A percentile compares a stretch with the other conserved stretches of the same genome.
Evolutionary conservation across 139 green algal species (phyloP).

Genomic region (Tetradesmus obliquus): DNA sequence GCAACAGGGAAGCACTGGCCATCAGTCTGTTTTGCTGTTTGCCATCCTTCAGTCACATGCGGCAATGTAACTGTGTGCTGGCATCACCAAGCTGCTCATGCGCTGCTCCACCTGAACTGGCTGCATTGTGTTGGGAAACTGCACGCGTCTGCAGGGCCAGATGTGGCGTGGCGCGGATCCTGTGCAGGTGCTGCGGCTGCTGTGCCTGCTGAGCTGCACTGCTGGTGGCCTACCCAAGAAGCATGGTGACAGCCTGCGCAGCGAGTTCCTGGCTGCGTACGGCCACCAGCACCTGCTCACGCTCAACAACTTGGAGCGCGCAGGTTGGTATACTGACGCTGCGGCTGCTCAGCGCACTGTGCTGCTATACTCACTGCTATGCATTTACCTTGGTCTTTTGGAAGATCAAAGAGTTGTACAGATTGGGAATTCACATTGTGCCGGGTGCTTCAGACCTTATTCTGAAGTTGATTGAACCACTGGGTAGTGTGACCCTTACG

Average conservation of each 20-base stretch:
- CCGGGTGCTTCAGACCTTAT: too few species aligned
- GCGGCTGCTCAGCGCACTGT: not conserved
- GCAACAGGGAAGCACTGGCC: not conserved
- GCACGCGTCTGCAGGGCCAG: slow-evolving; percentile 67
- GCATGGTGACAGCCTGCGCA: slow-evolving; percentile 78
- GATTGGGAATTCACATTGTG: too few species aligned
- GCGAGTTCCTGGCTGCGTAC: slow-evolving; percentile 87
- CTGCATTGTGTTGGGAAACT: too few species aligned
- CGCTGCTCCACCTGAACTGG: too few species aligned
- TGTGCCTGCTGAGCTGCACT: slow-evolving; percentile 77
- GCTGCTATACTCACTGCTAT: too few species aligned
- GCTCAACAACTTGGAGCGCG: slow-evolving; percentile 74
- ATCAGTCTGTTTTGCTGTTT: not conserved
- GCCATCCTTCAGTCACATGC: too few species aligned
- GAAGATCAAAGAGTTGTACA: too few species aligned
- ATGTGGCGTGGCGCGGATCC: slow-evolving; percentile 73
- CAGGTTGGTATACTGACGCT: slow-evolving; percentile 51
- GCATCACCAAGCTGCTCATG: too few species aligned
- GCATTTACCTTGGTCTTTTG: too few species aligned
- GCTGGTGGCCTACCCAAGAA: slow-evolving; percentile 80
- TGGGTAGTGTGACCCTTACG: too few species aligned
- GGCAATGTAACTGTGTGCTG: not conserved
- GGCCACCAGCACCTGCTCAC: slow-evolving; percentile 90
- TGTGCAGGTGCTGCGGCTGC: slow-evolving; percentile 83
- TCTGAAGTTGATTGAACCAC: too few species aligned